A percentile compares a stretch with the other conserved stretches of the same genome.
These are phyloP conservation scores for Mycena metata DNA, from an alignment of 768 basidiomycete species.

Conservation along the genomic window DNA sequence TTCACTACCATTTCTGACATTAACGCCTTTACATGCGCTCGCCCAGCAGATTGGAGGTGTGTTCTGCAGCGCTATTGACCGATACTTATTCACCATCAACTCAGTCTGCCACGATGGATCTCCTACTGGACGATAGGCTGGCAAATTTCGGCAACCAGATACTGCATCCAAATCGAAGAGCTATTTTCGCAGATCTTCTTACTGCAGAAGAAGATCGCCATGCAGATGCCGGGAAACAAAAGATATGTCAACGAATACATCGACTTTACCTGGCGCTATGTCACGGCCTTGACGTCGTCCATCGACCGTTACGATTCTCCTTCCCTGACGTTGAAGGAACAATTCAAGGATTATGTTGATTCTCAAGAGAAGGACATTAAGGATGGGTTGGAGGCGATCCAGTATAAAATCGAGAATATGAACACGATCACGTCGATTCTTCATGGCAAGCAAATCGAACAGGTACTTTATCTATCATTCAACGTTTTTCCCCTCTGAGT, in stretches of 20 bases:
- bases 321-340: background rate
- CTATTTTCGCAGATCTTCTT: constrained; percentile 28
- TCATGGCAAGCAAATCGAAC: constrained; percentile 15
- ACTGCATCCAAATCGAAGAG: constrained; percentile 30
- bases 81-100: background rate
- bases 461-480: background rate
- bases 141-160: constrained; percentile 33
- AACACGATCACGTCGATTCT: no score
- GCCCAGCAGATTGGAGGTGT: no score
- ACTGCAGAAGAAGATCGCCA: background rate
- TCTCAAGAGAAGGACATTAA: no score
- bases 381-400: no score
- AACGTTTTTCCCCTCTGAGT: background rate
- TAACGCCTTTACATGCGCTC: no score
- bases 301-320: constrained; percentile 1
- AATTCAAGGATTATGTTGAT: constrained; percentile 1
- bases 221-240: constrained; percentile 32
- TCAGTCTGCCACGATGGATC: constrained; percentile 27
- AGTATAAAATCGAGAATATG: no score
- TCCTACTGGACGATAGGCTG: constrained; percentile 35
- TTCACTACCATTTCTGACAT: constrained; percentile 15
- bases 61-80: no score
- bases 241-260: constrained; percentile 29
- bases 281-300: constrained; percentile 1
- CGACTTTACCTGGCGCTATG: background rate